Percentiles rank a stretch among this genome's conserved stretches.
These are phyloP conservation scores for Letharia columbiana DNA, from an alignment of 495 filamentous ascomycete genomes.

Conservation along the genomic window DNA sequence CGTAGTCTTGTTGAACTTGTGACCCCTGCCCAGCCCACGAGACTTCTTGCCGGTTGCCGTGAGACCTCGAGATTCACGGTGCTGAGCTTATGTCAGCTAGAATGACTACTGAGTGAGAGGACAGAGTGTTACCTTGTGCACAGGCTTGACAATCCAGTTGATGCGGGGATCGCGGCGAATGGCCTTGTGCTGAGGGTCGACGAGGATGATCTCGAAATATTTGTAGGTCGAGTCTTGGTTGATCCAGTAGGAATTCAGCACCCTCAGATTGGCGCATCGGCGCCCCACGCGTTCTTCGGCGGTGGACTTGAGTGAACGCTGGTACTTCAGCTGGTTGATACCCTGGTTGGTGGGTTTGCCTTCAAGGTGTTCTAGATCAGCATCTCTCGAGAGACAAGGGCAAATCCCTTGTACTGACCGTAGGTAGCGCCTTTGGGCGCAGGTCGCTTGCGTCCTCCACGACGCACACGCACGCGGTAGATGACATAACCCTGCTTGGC, in stretches of 20 bases:
- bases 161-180: conserved; percentile 98
- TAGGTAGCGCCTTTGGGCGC: conserved; percentile 97
- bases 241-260: conserved; percentile 99
- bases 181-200: conserved; percentile 99
- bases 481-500: conserved; percentile 99
- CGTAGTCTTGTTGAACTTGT: conserved; percentile 95
- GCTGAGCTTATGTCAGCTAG: conserved; percentile 38
- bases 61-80: conserved; percentile 93
- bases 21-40: conserved; percentile 96
- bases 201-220: conserved; percentile 99
- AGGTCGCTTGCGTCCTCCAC: conserved; percentile 94
- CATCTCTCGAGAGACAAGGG: conserved; percentile 6
- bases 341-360: conserved; percentile 99
- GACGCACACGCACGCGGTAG: conserved; percentile 95
- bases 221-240: conserved; percentile 99
- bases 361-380: conserved; percentile 32
- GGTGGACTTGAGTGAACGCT: conserved; percentile 92
- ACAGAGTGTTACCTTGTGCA: conserved; percentile 66
- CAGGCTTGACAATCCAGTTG: conserved; percentile 99
- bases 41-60: conserved; percentile 98
- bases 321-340: conserved; percentile 99
- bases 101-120: not conserved
- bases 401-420: conserved; percentile 49
- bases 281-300: conserved; percentile 99
- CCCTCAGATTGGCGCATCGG: conserved; percentile 95